Base-by-base conservation (phyloP, 768 basidiomycete species). In the Rhodotorula diobovata region DNA sequence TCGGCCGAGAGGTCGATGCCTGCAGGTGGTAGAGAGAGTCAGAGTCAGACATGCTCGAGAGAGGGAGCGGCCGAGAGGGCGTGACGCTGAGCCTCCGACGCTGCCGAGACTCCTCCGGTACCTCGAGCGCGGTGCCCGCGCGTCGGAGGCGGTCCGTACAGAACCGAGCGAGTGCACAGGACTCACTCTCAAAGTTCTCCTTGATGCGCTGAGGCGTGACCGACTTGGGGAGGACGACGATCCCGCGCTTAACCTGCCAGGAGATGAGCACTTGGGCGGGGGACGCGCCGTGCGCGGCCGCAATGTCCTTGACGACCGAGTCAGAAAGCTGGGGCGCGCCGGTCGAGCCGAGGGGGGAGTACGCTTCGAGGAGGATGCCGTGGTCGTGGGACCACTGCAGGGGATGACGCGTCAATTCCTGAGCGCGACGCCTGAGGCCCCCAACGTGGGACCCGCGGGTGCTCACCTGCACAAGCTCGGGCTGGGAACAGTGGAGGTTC, bases 241-340 rank as follows among this genome's bases (percentile, higher is more conserved):
- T 88, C 20, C 91, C 91, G 46, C 90, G 84, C 71, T 87, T 79
- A 51, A 81, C 85, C 25, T 86, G 88, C 91, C 91, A 94, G 1
- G 89, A 89, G 70, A 95, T 82, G 61, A 93, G 83, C 45, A 93
- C 88, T 80, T 93, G 90, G 0, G 90, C 91, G 5, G 90, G 82
- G 2, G 88, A 88, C 10, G 86, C 88, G 45, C 82, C 81, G 72
- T 80, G 62, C 46, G 76, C 72, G 30, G 77, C 63, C 11, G 80
- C 79, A 61, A 80, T 72, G 58, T 71, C 71, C 39, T 65, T 37
- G n/a, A 81, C 81, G 60, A 91, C 86, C 43, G 85, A 80, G 30
- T 83, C 82, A 77, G 90, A 85, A 60, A 88, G 82, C 30, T 91
- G 84, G 21, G 71, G 58, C 28, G 79, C 85, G 72, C 79, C 78